These are phyloP conservation scores for Heliamphora pulchella DNA, from an alignment of 179 eudicot genomes.

Conservation along the genomic window DNA sequence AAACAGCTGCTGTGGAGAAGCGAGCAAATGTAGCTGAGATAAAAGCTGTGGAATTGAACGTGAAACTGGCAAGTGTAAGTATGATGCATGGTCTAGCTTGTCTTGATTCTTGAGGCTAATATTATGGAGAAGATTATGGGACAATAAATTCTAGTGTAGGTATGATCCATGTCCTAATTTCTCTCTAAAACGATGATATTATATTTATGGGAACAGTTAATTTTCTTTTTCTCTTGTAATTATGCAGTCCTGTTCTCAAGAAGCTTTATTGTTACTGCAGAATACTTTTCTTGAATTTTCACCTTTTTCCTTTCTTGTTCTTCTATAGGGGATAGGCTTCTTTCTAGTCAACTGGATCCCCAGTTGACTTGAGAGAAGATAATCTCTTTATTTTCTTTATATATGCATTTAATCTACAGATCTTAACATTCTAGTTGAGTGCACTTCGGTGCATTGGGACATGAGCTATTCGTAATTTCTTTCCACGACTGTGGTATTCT, in stretches of 20 bases:
- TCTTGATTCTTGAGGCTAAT: background rate
- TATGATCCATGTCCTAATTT: slow-evolving; percentile 2
- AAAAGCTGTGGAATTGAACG: slow-evolving; percentile 45
- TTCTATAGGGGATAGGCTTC: background rate
- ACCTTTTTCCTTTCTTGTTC: background rate
- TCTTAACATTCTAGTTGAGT: background rate
- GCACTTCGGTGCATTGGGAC: background rate
- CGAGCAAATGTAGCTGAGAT: slow-evolving; percentile 44
- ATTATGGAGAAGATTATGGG: background rate
- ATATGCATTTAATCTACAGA: background rate
- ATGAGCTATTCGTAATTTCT: background rate
- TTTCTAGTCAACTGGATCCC: background rate
- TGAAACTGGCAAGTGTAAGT: slow-evolving; percentile 49
- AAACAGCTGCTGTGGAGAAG: slow-evolving; percentile 44
- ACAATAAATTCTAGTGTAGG: background rate
- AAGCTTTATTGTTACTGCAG: background rate
- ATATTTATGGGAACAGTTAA: background rate
- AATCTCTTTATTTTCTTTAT: background rate
- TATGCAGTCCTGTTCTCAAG: background rate
- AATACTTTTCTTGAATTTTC: background rate
- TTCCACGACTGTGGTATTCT: background rate
- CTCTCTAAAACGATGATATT: background rate
- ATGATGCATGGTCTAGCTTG: background rate
- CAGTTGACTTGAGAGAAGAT: background rate
- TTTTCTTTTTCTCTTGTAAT: background rate